A percentile compares a stretch with the other conserved stretches of the same genome.
Conservation (phyloP, 2,329 filamentous ascomycete species). For the Ascochyta viciae-villosae region DNA sequence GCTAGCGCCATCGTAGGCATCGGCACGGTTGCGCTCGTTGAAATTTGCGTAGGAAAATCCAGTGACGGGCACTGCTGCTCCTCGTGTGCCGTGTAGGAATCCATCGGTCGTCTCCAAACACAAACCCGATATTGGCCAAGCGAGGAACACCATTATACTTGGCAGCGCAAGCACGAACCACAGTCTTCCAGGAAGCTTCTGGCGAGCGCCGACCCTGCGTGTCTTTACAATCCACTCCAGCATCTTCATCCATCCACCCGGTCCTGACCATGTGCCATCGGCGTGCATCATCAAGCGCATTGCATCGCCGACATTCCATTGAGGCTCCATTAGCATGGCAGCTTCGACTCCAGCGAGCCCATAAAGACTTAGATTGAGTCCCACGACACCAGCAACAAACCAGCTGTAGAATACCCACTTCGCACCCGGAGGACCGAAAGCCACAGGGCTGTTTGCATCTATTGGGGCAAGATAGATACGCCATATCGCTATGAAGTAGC, state of each 20-base stretch:
- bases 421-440: conserved; percentile 13
- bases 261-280: conserved; percentile 18
- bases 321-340: conserved; percentile 17
- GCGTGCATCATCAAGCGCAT: conserved; percentile 21
- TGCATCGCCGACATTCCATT: conserved; percentile 12
- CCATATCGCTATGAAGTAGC: conserved; percentile 18
- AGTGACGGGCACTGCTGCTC: background rate
- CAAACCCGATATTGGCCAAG: conserved; percentile 9
- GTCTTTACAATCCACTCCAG: conserved; percentile 12
- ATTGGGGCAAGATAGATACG: conserved; percentile 12
- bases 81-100: conserved; percentile 1
- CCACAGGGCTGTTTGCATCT: background rate
- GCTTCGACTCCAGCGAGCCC: conserved; percentile 18
- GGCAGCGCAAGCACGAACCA: conserved; percentile 14
- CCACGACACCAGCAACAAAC: conserved; percentile 17
- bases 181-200: background rate
- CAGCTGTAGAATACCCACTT: conserved; percentile 20
- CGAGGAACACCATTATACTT: conserved; percentile 6
- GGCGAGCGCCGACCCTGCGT: background rate
- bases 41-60: conserved; percentile 10
- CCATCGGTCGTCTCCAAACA: conserved; percentile 9
- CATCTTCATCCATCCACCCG: conserved; percentile 17
- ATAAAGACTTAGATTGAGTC: conserved; percentile 17
- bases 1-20: background rate
- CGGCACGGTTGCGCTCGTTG: conserved; percentile 1